A percentile compares a stretch with the other conserved stretches of the same genome.
Evolutionary conservation across 139 green algal genomes (phyloP).

Genomic region (Haematococcus sp.): DNA sequence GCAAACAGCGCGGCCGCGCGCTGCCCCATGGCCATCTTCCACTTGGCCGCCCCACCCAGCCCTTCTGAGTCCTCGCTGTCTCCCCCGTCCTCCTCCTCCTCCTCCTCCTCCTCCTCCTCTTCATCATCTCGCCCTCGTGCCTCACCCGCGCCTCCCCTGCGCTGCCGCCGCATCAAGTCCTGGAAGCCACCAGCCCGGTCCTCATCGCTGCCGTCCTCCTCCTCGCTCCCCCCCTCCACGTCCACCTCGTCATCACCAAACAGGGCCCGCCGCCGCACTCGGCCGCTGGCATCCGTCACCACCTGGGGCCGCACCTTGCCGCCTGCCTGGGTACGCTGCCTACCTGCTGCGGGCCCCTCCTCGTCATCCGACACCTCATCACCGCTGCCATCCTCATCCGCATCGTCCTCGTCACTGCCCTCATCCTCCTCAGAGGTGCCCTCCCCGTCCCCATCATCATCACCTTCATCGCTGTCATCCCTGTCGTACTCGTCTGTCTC

Average conservation of each 20-base stretch:
- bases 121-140: background rate
- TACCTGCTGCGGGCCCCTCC: conserved; percentile 1
- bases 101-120: conserved; percentile 34
- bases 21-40: conserved; percentile 32
- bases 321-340: background rate
- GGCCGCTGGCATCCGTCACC: conserved; percentile 23
- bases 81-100: conserved; percentile 15
- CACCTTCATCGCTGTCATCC: conserved; percentile 27
- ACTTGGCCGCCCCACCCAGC: conserved; percentile 36
- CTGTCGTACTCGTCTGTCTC: conserved; percentile 12
- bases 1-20: conserved; percentile 36
- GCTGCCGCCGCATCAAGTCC: conserved; percentile 1
- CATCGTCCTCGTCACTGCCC: conserved; percentile 21
- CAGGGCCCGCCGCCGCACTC: conserved; percentile 55
- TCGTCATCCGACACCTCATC: conserved; percentile 37
- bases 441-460: conserved; percentile 34
- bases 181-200: conserved; percentile 35
- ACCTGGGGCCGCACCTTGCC: background rate
- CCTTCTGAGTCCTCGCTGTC: conserved; percentile 14
- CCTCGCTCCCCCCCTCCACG: conserved; percentile 5
- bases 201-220: conserved; percentile 9
- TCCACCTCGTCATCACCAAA: conserved; percentile 39
- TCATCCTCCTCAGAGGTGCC: conserved; percentile 16
- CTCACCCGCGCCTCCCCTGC: conserved; percentile 15
- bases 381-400: conserved; percentile 21